Base-by-base conservation (phyloP, 2,329 filamentous ascomycete species). In the Neonectria hederae region DNA sequence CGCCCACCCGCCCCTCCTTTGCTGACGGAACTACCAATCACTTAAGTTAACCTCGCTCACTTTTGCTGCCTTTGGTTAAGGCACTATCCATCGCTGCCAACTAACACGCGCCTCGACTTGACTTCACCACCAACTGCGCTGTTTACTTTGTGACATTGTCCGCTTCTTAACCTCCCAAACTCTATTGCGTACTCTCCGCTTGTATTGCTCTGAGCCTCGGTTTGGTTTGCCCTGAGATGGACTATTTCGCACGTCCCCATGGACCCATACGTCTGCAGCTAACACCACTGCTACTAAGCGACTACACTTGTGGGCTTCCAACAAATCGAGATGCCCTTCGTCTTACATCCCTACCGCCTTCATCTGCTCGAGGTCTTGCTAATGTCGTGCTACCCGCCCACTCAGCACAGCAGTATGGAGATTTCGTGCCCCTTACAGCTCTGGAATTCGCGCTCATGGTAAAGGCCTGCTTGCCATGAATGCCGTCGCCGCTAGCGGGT, bases 151-250 rank as follows among this genome's bases (percentile, higher is more conserved):
- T n/a, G 35, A n/a, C 35, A 38, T 17, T 38, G 14, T 17, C 35
- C 35, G 6, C 35, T 38, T 17, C 14, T 35, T 5, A n/a, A 38
- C 35, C n/a, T n/a, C n/a, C n/a, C n/a, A n/a, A n/a, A 5, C 6
- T n/a, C n/a, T n/a, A n/a, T n/a, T n/a, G n/a, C n/a, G n/a, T n/a
- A n/a, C n/a, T n/a, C n/a, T n/a, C n/a, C n/a, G n/a, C n/a, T n/a
- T n/a, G n/a, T 32, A 13, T 32, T 32, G 10, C 30, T 32, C 30
- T 13, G 30, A 38, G 14, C 22, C 28, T 58, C 26, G 21, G 22
- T n/a, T 6, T 32, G 49, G 57, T 63, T 63, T 53, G 54, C 45
- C 14, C 38, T 51, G 54, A 54, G 26, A 42, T 57, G 35, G 51
- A n/a, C 49, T 42, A 24, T 42, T 28, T 59, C 52, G 38, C 40